phyloP scores from a whole-genome alignment of 2,329 filamentous ascomycete genomes.

The Fusarium penzigii region DNA sequence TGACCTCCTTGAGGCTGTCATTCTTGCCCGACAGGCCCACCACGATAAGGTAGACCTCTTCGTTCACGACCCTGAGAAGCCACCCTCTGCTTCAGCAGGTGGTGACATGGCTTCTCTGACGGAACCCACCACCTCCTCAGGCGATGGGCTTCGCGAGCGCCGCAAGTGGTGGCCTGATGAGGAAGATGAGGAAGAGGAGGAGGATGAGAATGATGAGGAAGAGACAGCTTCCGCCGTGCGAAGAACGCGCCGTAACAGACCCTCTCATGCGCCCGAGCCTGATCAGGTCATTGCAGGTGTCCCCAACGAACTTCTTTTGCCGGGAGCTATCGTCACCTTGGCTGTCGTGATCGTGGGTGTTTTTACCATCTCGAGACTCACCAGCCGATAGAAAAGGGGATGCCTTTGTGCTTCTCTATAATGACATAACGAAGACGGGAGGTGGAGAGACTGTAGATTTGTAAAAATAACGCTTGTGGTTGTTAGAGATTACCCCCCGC shows the following conservation, averaged over 20 bases:
- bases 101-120: conserved; percentile 41
- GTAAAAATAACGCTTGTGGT: conserved; percentile 23
- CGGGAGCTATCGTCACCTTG: conserved; percentile 92
- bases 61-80: conserved; percentile 88
- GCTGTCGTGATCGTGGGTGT: conserved; percentile 93
- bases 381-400: conserved; percentile 47
- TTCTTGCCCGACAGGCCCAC: conserved; percentile 73
- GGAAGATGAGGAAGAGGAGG: conserved; percentile 51
- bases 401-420: conserved; percentile 16
- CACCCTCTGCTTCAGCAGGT: conserved; percentile 66
- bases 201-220: conserved; percentile 57
- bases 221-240: conserved; percentile 48
- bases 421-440: conserved; percentile 39
- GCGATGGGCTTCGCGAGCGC: conserved; percentile 51
- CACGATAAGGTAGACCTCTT: conserved; percentile 97
- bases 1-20: conserved; percentile 87
- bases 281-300: conserved; percentile 88
- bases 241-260: conserved; percentile 43
- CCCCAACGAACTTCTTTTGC: conserved; percentile 89
- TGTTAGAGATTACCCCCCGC: conserved; percentile 29
- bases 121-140: conserved; percentile 52
- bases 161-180: conserved; percentile 61
- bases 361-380: conserved; percentile 78
- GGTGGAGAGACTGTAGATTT: conserved; percentile 34
- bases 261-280: conserved; percentile 49